Conservation (phyloP, 75 land plant genomes). For the Ceratopteris richardii region DNA sequence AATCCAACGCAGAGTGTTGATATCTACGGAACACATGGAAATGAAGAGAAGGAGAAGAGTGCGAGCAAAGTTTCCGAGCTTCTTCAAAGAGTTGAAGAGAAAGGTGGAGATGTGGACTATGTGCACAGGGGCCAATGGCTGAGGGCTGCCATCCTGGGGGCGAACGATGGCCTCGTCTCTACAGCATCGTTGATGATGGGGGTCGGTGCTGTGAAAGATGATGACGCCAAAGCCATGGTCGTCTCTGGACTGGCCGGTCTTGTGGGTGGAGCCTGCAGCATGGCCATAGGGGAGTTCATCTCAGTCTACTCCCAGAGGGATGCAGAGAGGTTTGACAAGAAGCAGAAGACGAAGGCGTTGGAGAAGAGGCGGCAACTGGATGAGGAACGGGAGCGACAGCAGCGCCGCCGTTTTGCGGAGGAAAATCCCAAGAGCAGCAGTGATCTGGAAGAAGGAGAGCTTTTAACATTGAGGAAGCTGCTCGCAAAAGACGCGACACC, state of each 20-base stretch:
- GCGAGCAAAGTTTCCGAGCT: too few relatives aligned
- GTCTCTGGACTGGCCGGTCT: slow-evolving; percentile 76
- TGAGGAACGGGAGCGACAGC: too few relatives aligned
- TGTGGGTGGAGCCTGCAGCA: slow-evolving; percentile 80
- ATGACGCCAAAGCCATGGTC: slow-evolving; percentile 34
- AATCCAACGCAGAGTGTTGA: too few relatives aligned
- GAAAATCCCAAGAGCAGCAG: too few relatives aligned
- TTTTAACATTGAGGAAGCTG: too few relatives aligned
- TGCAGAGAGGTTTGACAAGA: slow-evolving; percentile 48
- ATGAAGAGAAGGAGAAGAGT: too few relatives aligned
- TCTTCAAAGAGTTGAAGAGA: too few relatives aligned
- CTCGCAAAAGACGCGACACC: too few relatives aligned
- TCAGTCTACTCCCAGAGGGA: slow-evolving; percentile 81
- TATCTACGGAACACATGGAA: too few relatives aligned
- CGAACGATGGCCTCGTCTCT: slow-evolving; percentile 83
- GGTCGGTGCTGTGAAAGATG: slow-evolving; percentile 50
- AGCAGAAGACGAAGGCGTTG: slow-evolving; percentile 15
- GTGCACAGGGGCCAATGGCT: slow-evolving; percentile 73
- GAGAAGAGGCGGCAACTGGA: background rate
- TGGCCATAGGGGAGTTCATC: slow-evolving; percentile 92
- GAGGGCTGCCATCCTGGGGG: slow-evolving; percentile 77
- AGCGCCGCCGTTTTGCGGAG: too few relatives aligned
- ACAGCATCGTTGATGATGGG: slow-evolving; percentile 80
- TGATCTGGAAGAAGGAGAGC: too few relatives aligned
- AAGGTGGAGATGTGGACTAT: slow-evolving; percentile 23